Percentiles rank a stretch among this genome's conserved stretches.
These are phyloP conservation scores for Saposhnikovia divaricata DNA, from an alignment of 129 eudicot genomes.

Conservation along the genomic window DNA sequence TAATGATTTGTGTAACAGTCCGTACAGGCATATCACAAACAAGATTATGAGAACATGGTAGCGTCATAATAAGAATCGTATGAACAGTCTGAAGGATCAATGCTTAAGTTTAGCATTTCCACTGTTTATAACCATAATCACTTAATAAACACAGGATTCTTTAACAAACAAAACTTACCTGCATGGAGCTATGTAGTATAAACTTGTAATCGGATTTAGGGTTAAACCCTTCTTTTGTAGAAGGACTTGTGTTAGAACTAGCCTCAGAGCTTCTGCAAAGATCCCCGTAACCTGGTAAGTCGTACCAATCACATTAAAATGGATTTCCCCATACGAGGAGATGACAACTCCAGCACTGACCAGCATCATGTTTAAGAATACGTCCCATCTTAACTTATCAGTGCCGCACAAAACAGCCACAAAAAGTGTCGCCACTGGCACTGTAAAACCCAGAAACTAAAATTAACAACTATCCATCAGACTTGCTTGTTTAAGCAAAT, in stretches of 20 bases:
- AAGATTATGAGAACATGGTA: background rate
- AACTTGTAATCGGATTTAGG: conserved; percentile 86
- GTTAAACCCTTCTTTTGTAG: conserved; percentile 93
- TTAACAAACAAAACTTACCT: conserved; percentile 36
- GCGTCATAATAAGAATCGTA: background rate
- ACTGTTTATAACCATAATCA: background rate
- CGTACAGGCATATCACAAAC: background rate
- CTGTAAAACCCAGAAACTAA: conserved; percentile 35
- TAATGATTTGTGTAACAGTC: background rate
- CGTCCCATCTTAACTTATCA: conserved; percentile 88
- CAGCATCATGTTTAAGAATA: conserved; percentile 83
- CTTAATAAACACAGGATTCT: background rate
- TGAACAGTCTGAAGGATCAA: background rate
- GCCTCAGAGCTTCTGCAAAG: conserved; percentile 94
- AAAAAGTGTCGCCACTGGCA: conserved; percentile 97
- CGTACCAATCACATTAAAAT: conserved; percentile 86
- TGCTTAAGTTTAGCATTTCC: background rate
- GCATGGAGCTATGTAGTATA: conserved; percentile 99
- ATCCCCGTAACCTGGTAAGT: conserved; percentile 91
- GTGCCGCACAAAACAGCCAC: conserved; percentile 97
- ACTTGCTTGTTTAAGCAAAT: conserved; percentile 2
- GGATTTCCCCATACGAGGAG: conserved; percentile 95
- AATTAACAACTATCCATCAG: conserved; percentile 4
- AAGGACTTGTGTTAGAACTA: conserved; percentile 92
- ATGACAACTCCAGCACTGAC: conserved; percentile 94